Evolutionary conservation across 331 rosid genomes (phyloP).

Genomic region (Malus hybrid): DNA sequence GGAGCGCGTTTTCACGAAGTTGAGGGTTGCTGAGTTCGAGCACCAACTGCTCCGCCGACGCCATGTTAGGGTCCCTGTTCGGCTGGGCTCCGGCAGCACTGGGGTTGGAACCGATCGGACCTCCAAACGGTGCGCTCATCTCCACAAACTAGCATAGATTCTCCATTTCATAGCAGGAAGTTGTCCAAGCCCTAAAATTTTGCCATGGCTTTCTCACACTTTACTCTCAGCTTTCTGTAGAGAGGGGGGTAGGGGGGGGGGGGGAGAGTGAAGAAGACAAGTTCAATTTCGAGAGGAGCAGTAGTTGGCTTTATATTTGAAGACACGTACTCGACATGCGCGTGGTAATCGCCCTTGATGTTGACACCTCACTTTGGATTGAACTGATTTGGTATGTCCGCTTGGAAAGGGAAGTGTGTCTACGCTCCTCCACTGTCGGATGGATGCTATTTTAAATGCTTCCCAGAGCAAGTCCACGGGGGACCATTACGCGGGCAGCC

Average conservation of each 20-base stretch:
- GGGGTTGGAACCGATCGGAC: slow-evolving; percentile 15
- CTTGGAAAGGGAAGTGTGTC: neutral
- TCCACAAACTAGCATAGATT: slow-evolving; percentile 32
- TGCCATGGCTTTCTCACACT: neutral
- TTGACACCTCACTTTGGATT: neutral
- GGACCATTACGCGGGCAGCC: too few relatives aligned
- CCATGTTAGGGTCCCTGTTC: slow-evolving; percentile 37
- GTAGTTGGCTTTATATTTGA: neutral
- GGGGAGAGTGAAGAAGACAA: neutral
- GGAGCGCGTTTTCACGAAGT: slow-evolving; percentile 65
- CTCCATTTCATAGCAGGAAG: slow-evolving; percentile 6
- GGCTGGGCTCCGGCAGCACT: slow-evolving; percentile 23
- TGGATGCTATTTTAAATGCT: neutral
- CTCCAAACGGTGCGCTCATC: slow-evolving; percentile 33
- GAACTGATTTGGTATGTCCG: neutral
- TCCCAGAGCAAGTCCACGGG: too few relatives aligned
- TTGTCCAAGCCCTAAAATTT: neutral
- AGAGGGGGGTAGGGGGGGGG: neutral
- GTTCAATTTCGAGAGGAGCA: neutral
- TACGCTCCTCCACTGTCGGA: neutral
- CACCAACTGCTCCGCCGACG: slow-evolving; percentile 47
- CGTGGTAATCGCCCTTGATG: neutral
- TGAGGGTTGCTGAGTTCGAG: slow-evolving; percentile 58
- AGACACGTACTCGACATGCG: slow-evolving; percentile 9
- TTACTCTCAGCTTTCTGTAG: neutral